Evolutionary conservation across 257 asterid species (phyloP).

Genomic region (Perilla frutescens): DNA sequence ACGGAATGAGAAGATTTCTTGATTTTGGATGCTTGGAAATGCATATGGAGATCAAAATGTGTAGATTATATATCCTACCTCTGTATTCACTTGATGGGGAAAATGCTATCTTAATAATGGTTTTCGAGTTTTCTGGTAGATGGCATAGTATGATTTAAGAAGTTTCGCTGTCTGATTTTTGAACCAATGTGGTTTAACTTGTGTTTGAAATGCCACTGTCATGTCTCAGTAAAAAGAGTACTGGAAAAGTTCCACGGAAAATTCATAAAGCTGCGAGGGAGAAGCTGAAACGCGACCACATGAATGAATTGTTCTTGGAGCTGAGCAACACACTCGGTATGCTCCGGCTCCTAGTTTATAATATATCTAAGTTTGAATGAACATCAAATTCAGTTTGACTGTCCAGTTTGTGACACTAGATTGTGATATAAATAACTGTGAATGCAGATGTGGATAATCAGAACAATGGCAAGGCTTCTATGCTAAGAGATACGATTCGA

Average conservation of each 20-base stretch:
- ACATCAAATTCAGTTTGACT: not conserved
- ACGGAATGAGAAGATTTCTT: not conserved
- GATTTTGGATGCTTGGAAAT: constrained; percentile 3
- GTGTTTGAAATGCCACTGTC: constrained; percentile 32
- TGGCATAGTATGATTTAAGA: not conserved
- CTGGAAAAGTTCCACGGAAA: constrained; percentile 52
- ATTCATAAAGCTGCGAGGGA: constrained; percentile 73
- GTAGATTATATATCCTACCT: not conserved
- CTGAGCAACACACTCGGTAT: constrained; percentile 59
- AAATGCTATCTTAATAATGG: not conserved
- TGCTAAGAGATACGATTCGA: constrained; percentile 56
- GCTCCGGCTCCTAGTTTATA: constrained; percentile 19
- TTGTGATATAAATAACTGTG: constrained; percentile 15
- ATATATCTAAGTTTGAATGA: not conserved
- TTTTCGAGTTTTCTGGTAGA: not conserved
- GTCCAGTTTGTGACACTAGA: not conserved
- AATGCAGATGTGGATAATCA: constrained; percentile 50
- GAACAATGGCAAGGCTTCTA: constrained; percentile 65
- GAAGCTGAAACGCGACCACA: constrained; percentile 67
- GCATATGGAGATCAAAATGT: not conserved
- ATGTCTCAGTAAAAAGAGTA: constrained; percentile 41
- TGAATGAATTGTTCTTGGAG: constrained; percentile 63
- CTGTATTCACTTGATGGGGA: not conserved
- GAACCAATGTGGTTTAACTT: not conserved
- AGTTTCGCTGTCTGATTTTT: constrained; percentile 3